These are phyloP conservation scores for Dillenia turbinata DNA, from an alignment of 164 flowering plant species.

Conservation along the genomic window DNA sequence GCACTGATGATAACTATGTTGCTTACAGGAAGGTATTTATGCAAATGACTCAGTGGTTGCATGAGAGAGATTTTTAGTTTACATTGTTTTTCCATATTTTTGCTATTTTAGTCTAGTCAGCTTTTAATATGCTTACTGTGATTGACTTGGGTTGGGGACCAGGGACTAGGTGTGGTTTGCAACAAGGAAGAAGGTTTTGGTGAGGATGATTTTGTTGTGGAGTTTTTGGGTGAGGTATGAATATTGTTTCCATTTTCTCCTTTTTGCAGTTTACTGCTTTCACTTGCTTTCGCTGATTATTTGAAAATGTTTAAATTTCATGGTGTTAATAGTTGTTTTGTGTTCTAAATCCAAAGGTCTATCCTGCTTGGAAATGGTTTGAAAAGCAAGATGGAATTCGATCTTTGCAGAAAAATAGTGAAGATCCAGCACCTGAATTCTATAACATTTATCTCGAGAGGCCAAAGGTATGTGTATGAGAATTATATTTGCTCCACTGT, in stretches of 20 bases:
- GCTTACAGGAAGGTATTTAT: constrained; percentile 85
- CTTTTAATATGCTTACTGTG: too few species aligned
- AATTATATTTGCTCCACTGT: constrained; percentile 1
- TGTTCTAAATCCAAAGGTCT: constrained; percentile 38
- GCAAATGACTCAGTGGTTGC: neutral
- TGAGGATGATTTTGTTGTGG: constrained; percentile 96
- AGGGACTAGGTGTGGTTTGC: constrained; percentile 99
- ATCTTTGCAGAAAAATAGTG: constrained; percentile 72
- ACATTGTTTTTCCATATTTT: constrained; percentile 1
- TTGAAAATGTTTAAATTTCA: constrained; percentile 11
- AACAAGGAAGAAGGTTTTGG: constrained; percentile 85
- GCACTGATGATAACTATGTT: constrained; percentile 92
- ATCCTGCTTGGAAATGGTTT: constrained; percentile 99
- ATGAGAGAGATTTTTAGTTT: neutral
- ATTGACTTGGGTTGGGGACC: constrained; percentile 4
- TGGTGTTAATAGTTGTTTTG: too few species aligned
- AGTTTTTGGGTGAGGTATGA: constrained; percentile 94
- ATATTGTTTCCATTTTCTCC: neutral
- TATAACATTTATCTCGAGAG: constrained; percentile 97
- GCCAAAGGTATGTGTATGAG: constrained; percentile 64
- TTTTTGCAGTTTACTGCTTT: neutral
- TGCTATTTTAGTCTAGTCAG: neutral
- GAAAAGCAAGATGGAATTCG: constrained; percentile 99
- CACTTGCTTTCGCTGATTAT: neutral
- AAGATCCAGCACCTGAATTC: constrained; percentile 97